phyloP scores from a whole-genome alignment of 257 asterid species.

The Lycium ferocissimum region DNA sequence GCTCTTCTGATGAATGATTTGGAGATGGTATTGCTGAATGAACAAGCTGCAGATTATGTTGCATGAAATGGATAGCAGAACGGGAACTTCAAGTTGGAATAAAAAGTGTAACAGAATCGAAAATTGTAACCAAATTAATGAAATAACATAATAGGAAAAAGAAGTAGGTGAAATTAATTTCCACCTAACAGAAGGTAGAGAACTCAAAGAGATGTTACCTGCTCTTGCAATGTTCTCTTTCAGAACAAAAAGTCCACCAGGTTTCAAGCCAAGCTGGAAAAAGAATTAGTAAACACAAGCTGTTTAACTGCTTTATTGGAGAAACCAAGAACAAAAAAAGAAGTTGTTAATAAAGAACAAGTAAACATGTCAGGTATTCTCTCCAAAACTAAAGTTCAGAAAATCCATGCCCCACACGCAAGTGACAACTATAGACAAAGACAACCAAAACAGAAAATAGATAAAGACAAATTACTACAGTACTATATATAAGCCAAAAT shows the following conservation, averaged over 20 bases:
- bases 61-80: too few species aligned
- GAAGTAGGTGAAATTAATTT: slow-evolving; percentile 19
- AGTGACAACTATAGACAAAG: not conserved
- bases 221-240: slow-evolving; percentile 89
- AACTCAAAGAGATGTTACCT: slow-evolving; percentile 53
- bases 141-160: not conserved
- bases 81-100: not conserved
- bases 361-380: slow-evolving; percentile 17
- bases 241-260: slow-evolving; percentile 82
- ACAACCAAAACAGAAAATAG: slow-evolving; percentile 20
- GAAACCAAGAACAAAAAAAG: not conserved
- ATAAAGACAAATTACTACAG: too few species aligned
- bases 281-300: slow-evolving; percentile 20
- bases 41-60: too few species aligned
- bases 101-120: not conserved
- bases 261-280: slow-evolving; percentile 80
- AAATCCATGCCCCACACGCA: not conserved
- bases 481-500: too few species aligned
- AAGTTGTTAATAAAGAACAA: not conserved
- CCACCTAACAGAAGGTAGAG: not conserved
- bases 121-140: not conserved
- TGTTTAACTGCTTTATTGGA: slow-evolving; percentile 14
- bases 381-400: not conserved
- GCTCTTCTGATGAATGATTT: too few species aligned
- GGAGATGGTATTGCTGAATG: too few species aligned